phyloP scores from a whole-genome alignment of 345 rosid genomes.

The Bruguiera gymnorhiza region DNA sequence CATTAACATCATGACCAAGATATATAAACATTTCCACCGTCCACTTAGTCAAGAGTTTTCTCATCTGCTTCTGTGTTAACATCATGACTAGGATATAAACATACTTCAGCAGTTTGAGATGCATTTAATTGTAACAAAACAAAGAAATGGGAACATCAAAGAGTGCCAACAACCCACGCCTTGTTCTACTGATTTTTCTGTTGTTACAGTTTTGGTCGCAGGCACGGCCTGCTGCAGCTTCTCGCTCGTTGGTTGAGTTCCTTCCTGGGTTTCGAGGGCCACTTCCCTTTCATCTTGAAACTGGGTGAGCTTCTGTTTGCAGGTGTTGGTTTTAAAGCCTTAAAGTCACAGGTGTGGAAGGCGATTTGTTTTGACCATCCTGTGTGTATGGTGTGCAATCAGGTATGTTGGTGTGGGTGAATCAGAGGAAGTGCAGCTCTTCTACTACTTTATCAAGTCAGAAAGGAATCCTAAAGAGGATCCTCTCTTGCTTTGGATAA shows the following conservation, averaged over 20 bases:
- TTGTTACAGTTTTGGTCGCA: background rate
- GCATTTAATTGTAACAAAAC: no score
- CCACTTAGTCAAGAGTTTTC: no score
- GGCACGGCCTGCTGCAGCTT: background rate
- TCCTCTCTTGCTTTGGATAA: constrained; percentile 30
- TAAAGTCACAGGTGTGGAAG: no score
- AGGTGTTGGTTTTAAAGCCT: background rate
- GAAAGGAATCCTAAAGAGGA: constrained; percentile 14
- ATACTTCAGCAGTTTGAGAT: no score
- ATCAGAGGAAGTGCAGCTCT: constrained; percentile 26
- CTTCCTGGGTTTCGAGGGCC: constrained; percentile 31
- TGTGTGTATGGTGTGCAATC: background rate
- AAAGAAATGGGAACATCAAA: background rate
- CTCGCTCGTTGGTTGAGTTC: background rate
- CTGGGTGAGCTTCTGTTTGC: constrained; percentile 15
- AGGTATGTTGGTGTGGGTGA: constrained; percentile 26
- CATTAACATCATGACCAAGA: no score
- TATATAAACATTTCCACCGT: no score
- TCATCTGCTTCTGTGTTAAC: no score
- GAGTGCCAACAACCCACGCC: background rate
- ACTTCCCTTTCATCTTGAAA: constrained; percentile 24
- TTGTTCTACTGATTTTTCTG: background rate
- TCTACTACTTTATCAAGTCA: constrained; percentile 26
- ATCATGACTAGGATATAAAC: no score
- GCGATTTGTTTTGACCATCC: no score